Evolutionary conservation across 495 filamentous ascomycete species (phyloP).

Genomic region (Talaromyces trachyspermus): DNA sequence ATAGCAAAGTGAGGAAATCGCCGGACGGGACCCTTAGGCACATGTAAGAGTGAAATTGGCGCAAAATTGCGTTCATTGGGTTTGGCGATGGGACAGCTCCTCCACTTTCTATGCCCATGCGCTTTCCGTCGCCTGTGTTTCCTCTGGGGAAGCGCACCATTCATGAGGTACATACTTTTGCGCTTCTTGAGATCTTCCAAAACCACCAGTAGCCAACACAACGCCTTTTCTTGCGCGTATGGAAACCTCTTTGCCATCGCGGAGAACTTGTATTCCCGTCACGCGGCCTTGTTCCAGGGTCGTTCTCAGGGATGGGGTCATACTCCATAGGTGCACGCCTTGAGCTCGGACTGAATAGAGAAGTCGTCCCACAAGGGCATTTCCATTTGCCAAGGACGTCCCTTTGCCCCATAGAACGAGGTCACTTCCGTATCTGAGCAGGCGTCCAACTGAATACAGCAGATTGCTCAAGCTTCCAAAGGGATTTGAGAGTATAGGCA

Average conservation of each 20-base stretch:
- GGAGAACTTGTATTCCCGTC: not conserved
- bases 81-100: not conserved
- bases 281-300: not conserved
- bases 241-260: not conserved
- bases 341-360: not conserved
- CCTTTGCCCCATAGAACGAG: not conserved
- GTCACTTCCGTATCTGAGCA: not conserved
- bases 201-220: not conserved
- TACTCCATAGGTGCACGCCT: not conserved
- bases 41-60: not conserved
- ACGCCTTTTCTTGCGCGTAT: not conserved
- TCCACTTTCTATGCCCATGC: not conserved
- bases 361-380: not conserved
- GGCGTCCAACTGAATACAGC: not conserved
- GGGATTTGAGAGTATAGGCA: not conserved
- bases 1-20: not conserved
- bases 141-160: not conserved
- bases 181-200: not conserved
- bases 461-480: not conserved
- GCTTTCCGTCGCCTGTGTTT: not conserved
- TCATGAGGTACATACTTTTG: not conserved
- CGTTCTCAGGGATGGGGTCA: not conserved
- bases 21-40: not conserved
- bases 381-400: not conserved
- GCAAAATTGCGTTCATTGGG: not conserved